A percentile compares a stretch with the other conserved stretches of the same genome.
phyloP scores from a whole-genome alignment of 2,329 filamentous ascomycete genomes.

The Periconia sp. region DNA sequence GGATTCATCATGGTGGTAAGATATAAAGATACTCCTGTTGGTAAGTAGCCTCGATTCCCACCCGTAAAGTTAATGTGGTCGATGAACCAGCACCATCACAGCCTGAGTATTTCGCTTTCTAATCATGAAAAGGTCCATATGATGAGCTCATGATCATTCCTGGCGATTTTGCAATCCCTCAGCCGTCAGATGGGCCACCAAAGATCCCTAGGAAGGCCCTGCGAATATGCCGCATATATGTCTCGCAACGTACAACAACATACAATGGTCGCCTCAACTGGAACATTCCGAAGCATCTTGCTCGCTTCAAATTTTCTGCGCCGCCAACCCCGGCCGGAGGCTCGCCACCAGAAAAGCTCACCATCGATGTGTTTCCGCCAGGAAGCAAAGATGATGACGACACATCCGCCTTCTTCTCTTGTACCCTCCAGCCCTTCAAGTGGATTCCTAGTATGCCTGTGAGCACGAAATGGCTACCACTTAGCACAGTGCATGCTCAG shows the following conservation, averaged over 20 bases:
- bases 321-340: constrained; percentile 21
- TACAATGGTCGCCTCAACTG: constrained; percentile 44
- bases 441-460: constrained; percentile 34
- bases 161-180: constrained; percentile 34
- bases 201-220: constrained; percentile 36
- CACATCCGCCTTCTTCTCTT: constrained; percentile 30
- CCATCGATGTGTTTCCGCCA: constrained; percentile 33
- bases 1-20: constrained; percentile 35
- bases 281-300: constrained; percentile 45
- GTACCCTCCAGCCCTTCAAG: constrained; percentile 31
- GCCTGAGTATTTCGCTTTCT: too few species aligned
- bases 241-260: constrained; percentile 38
- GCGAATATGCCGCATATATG: constrained; percentile 39
- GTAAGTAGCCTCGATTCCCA: constrained; percentile 32
- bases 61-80: too few species aligned
- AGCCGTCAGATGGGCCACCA: constrained; percentile 11
- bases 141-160: constrained; percentile 41
- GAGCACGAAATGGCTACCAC: constrained; percentile 28
- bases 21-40: constrained; percentile 38
- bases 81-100: too few species aligned
- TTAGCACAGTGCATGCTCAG: constrained; percentile 28
- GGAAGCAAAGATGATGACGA: constrained; percentile 28
- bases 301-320: constrained; percentile 39
- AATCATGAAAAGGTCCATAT: constrained; percentile 29
- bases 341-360: constrained; percentile 24